These are phyloP conservation scores for Euphorbia pulcherrima DNA, from an alignment of 345 rosid genomes.

Conservation along the genomic window DNA sequence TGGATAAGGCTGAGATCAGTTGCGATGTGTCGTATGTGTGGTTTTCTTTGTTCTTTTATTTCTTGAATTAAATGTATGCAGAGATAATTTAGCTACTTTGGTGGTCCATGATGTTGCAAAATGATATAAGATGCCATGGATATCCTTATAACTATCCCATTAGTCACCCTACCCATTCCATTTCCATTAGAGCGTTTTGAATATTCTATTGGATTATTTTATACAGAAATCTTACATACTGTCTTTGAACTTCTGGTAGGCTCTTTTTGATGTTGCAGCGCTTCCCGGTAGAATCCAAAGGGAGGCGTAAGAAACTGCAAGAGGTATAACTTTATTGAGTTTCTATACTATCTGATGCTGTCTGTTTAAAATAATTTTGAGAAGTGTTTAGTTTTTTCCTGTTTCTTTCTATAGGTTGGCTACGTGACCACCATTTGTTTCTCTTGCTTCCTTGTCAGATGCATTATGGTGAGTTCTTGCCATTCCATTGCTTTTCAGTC, in stretches of 20 bases:
- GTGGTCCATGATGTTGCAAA: neutral
- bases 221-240: neutral
- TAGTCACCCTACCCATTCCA: neutral
- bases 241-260: constrained; percentile 39
- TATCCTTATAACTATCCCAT: neutral
- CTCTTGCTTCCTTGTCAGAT: constrained; percentile 80
- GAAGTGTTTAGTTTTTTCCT: constrained; percentile 11
- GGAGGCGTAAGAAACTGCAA: constrained; percentile 83
- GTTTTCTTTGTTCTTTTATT: neutral
- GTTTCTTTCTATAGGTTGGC: constrained; percentile 63
- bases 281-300: constrained; percentile 93
- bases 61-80: neutral
- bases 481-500: neutral
- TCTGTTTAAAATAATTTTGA: too few species aligned
- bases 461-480: constrained; percentile 66
- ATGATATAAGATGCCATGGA: neutral
- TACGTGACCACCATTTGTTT: constrained; percentile 89
- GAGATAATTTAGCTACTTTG: neutral
- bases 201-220: neutral
- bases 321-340: constrained; percentile 47
- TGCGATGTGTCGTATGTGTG: neutral
- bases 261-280: constrained; percentile 89
- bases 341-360: neutral
- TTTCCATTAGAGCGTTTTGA: neutral
- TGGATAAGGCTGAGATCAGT: neutral